A percentile compares a stretch with the other conserved stretches of the same genome.
Evolutionary conservation across 2,329 filamentous ascomycete genomes (phyloP).

Genomic region (Thielaviopsis musarum): DNA sequence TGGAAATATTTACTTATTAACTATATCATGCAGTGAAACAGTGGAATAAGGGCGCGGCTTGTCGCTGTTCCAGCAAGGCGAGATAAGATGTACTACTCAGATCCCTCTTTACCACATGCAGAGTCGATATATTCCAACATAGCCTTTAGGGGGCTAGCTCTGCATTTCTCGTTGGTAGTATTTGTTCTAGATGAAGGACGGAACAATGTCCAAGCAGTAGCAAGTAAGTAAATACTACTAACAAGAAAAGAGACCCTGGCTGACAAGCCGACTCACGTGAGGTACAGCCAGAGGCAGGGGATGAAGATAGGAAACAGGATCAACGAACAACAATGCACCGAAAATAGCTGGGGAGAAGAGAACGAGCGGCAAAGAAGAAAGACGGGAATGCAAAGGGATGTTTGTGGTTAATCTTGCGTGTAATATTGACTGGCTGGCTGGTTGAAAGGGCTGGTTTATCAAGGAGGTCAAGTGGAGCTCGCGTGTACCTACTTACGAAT

Average conservation of each 20-base stretch:
- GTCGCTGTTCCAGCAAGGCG: too few species aligned
- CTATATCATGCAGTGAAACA: too few species aligned
- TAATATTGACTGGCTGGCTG: neutral
- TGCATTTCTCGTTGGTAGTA: neutral
- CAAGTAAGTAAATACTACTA: neutral
- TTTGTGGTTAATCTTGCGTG: neutral
- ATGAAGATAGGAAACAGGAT: neutral
- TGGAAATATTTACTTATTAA: too few species aligned
- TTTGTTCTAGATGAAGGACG: neutral
- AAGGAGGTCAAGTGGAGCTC: neutral
- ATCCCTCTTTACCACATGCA: neutral
- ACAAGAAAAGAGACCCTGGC: neutral
- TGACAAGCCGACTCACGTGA: slow-evolving; percentile 1
- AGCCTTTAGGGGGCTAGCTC: too few species aligned
- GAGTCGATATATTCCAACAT: too few species aligned
- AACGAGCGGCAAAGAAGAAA: neutral
- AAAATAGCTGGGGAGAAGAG: neutral
- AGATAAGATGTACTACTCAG: neutral
- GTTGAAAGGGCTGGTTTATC: neutral
- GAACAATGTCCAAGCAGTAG: neutral
- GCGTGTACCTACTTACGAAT: neutral
- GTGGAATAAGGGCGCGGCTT: too few species aligned
- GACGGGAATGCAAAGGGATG: neutral
- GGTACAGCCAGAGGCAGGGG: neutral
- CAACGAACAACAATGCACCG: neutral